Evolutionary conservation across 192 early-diverging fungal genomes (phyloP).

Genomic region (Coemansia guatemalensis): DNA sequence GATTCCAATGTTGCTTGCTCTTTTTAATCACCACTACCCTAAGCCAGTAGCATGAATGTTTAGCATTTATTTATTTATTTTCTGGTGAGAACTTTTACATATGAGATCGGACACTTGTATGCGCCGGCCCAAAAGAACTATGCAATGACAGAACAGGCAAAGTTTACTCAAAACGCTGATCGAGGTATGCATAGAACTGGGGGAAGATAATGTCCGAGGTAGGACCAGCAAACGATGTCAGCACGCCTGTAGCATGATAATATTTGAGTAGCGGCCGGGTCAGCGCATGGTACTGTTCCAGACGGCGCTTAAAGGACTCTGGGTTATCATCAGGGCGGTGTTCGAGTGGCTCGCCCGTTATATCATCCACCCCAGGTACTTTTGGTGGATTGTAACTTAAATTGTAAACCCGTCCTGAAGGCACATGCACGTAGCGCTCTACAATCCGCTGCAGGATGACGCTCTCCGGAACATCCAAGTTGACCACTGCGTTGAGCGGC

Average conservation of each 20-base stretch:
- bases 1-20: too few species aligned
- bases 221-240: conserved; percentile 68
- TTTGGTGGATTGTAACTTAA: conserved; percentile 91
- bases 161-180: conserved; percentile 37
- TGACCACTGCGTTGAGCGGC: conserved; percentile 81
- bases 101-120: too few species aligned
- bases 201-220: conserved; percentile 95
- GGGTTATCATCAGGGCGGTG: conserved; percentile 87
- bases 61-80: conserved; percentile 2
- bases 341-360: conserved; percentile 89
- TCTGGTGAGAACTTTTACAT: too few species aligned
- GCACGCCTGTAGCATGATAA: conserved; percentile 63
- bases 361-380: conserved; percentile 75
- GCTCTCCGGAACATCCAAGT: conserved; percentile 87
- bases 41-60: too few species aligned
- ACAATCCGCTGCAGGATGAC: conserved; percentile 89
- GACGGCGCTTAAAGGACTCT: conserved; percentile 76
- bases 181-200: conserved; percentile 58
- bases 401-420: conserved; percentile 93
- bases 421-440: conserved; percentile 93
- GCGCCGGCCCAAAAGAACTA: too few species aligned
- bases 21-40: too few species aligned
- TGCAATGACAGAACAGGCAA: too few species aligned
- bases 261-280: conserved; percentile 86
- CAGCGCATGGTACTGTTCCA: conserved; percentile 73